Base-by-base conservation (phyloP, 2,329 filamentous ascomycete genomes). In the Cladophialophora immunda region DNA sequence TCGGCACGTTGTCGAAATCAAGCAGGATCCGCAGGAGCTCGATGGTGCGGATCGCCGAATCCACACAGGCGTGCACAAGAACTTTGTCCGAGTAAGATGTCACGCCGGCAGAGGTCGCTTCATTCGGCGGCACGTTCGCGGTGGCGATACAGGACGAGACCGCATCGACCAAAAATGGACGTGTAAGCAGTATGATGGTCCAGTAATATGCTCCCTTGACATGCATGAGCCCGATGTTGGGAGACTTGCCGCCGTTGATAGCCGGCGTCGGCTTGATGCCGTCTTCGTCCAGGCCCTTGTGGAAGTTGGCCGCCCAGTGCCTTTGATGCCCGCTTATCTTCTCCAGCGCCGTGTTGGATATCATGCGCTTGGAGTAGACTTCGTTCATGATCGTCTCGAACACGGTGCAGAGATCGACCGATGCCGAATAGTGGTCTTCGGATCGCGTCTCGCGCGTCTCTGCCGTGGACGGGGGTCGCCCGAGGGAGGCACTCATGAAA, bases 141-240 rank as follows among this genome's bases (percentile, higher is more conserved):
- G 27, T 25, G 36, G 15, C 25, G 22, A 54, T 32, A 30, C 25
- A 17, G 5, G 36, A 32, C 22, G 38, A 54, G 17, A 74, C 72
- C 41, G 47, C 65, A n/a, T 79, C 75, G 38, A 79, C 72, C 0
- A 81, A 72, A n/a, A 78, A 80, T 0, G 78, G 79, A 4, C 77
- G 73, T 0, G 79, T 78, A 0, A 80, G 52, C 0, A 81, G 70
- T 70, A 81, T 79, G n/a, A 81, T 76, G 0, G 76, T 76, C 77
- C 77, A 80, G 60, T 80, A 80, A 1, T 78, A 79, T 0, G 77
- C 78, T 25, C 77, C 70, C 45, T 79, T 80, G 6, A 81, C 67
- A 22, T 81, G 72, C 27, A 67, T 69, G 15, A 77, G 71, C 13
- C 73, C 73, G n/a, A 77, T 73, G 55, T 76, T 76, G 3, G 73